These are phyloP conservation scores for Microsporum canis DNA, from an alignment of 2,329 filamentous ascomycete species.

Conservation along the genomic window DNA sequence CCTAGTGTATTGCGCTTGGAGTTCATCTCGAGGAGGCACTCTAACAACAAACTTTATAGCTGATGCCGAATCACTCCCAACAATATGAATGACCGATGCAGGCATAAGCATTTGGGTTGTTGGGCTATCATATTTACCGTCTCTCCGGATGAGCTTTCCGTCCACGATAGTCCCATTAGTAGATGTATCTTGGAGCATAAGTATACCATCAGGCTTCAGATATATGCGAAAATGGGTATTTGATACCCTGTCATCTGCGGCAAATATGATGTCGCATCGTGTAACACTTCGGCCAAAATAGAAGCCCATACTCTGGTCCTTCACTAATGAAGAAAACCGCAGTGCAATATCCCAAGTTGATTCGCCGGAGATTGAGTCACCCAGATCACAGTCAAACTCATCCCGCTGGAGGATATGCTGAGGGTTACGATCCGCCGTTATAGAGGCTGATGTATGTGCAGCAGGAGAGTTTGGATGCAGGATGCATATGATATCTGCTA, in stretches of 20 bases:
- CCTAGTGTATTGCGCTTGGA: constrained; percentile 52
- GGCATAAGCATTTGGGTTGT: constrained; percentile 56
- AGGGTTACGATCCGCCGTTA: constrained; percentile 41
- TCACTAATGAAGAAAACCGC: constrained; percentile 62
- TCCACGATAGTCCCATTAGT: constrained; percentile 95
- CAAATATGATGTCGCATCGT: constrained; percentile 61
- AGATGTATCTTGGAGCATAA: constrained; percentile 89
- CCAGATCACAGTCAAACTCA: constrained; percentile 32
- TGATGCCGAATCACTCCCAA: constrained; percentile 38
- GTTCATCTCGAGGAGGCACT: constrained; percentile 64
- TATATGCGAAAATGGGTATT: constrained; percentile 95
- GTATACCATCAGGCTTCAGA: constrained; percentile 68
- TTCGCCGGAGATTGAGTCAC: constrained; percentile 20
- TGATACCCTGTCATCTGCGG: constrained; percentile 66
- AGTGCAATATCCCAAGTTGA: constrained; percentile 56
- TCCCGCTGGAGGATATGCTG: constrained; percentile 51
- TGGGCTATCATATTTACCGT: constrained; percentile 25
- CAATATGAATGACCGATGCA: constrained; percentile 62
- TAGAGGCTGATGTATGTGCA: constrained; percentile 59
- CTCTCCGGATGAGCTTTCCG: constrained; percentile 51
- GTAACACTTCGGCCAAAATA: constrained; percentile 67
- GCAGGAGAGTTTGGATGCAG: constrained; percentile 66
- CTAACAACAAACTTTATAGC: constrained; percentile 77
- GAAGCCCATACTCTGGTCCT: constrained; percentile 61
- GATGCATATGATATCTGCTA: constrained; percentile 80